phyloP scores from a whole-genome alignment of 345 rosid species.

The Lumnitzera littorea region DNA sequence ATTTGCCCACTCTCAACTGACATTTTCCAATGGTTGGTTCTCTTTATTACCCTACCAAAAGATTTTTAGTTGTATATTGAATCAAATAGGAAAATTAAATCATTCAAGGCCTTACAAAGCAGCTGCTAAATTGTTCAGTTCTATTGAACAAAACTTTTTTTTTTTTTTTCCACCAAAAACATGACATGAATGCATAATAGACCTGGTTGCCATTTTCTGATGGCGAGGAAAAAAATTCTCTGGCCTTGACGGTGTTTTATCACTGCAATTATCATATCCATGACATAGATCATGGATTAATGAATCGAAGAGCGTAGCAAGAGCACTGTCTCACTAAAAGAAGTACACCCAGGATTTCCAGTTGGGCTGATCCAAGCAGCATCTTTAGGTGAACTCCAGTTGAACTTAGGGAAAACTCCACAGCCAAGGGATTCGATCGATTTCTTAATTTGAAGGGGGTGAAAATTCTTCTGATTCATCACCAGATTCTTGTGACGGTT shows the following conservation, averaged over 20 bases:
- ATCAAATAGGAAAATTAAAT: too few relatives aligned
- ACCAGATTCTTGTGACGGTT: conserved; percentile 54
- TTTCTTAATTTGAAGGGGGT: conserved; percentile 48
- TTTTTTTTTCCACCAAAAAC: too few relatives aligned
- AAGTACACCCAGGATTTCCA: conserved; percentile 57
- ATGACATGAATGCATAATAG: too few relatives aligned
- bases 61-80: too few relatives aligned
- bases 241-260: conserved; percentile 46
- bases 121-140: too few relatives aligned
- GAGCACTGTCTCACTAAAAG: conserved; percentile 45
- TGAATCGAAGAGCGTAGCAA: conserved; percentile 80
- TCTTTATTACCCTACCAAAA: too few relatives aligned
- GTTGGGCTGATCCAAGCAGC: conserved; percentile 80
- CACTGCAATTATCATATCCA: conserved; percentile 62
- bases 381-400: conserved; percentile 94
- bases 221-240: conserved; percentile 61
- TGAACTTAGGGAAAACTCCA: conserved; percentile 62
- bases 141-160: too few relatives aligned
- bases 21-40: too few relatives aligned
- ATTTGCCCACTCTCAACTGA: too few relatives aligned
- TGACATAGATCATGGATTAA: conserved; percentile 61
- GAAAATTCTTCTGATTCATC: conserved; percentile 31
- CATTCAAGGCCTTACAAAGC: too few relatives aligned
- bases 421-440: conserved; percentile 67
- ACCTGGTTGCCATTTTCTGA: conserved; percentile 66